Base-by-base conservation (phyloP, 257 asterid species). In the Galeopsis tetrahit region DNA sequence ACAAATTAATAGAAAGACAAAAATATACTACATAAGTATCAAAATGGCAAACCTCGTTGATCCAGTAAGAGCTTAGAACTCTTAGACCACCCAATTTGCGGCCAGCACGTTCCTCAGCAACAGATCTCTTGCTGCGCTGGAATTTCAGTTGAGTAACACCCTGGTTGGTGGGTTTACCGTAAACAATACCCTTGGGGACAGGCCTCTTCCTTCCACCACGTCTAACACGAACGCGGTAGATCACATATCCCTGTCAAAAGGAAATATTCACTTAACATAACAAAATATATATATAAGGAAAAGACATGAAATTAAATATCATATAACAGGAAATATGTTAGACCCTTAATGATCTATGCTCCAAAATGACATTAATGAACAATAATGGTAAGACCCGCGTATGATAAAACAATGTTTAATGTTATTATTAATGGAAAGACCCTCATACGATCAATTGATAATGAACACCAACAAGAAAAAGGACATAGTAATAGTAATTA, bases 161-260 rank as follows among this genome's bases (percentile, higher is more conserved):
- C 61, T 55, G 79, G 75, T 75, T 75, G 34, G 79, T 75, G 33
- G 79, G 79, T 68, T 75, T 68, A 42, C 78, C 78, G 10, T 74
- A 74, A n/a, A 75, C 74, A 59, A 66, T 66, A 75, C 75, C 79
- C 79, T 75, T 75, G 15, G 75, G 75, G 2, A 75, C 79, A 6
- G 79, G 79, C 65, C 79, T 67, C 65, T 74, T 74, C 60, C 78
- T 74, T 53, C 78, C 78, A 59, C 72, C 78, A 55, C 78, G 78
- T 53, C 72, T 73, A 64, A 71, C 75, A 32, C 75, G 75, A 33
- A 71, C 75, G 53, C 77, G 77, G 63, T 72, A 72, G 13, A 62
- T 10, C 7, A 72, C 77, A 63, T 72, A 72, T 21, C 77, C 77
- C 77, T 72, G 34, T 15, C 2, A 71, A 7, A 7, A 35, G 0